Base-by-base conservation (phyloP, 2,329 filamentous ascomycete species). In the Stagonosporopsis tanaceti region DNA sequence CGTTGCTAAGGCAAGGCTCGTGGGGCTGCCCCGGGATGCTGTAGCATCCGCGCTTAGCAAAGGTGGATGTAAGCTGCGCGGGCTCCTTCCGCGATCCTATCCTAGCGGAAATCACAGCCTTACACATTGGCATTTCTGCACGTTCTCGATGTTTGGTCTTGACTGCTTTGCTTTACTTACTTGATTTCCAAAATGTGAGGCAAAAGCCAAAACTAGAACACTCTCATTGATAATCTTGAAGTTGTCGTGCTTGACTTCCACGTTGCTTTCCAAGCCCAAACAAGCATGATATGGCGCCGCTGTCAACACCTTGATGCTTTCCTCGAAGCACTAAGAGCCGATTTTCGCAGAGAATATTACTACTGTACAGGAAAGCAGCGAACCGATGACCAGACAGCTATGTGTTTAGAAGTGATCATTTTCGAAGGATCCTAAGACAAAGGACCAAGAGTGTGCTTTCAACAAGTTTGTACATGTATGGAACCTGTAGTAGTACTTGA, bases 1-100 rank as follows among this genome's bases (percentile, higher is more conserved):
- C 30, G 44, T 46, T 50, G 48, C 54, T 48, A 53, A 53, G 37
- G 25, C 25, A 32, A 30, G 17, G 47, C 30, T 44, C n/a, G 44
- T 25, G 44, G 42, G 54, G 40, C 54, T 48, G 48, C 42, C 11
- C 22, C 53, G 47, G 54, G 25, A 44, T 20, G 3, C 14, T n/a
- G 12, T n/a, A 12, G 38, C 47, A 44, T 34, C 54, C 54, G 53
- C 30, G 54, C 54, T 57, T 47, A 57, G 24, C 38, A 44, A 45
- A 24, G 40, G 40, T 38, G 28, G 11, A 24, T 22, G 47, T 39
- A 37, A 50, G 27, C 47, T 35, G 30, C 28, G 54, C 54, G 48
- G 54, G 39, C 44, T 38, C 1, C 24, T 57, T 57, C 54, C 54
- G 47, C 40, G 22, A 25, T 30, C 14, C 17, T 12, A 25, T 30